Evolutionary conservation across 345 rosid species (phyloP), one percentile per base, ranked within the genome.

Genomic region (Pistacia vera): DNA sequence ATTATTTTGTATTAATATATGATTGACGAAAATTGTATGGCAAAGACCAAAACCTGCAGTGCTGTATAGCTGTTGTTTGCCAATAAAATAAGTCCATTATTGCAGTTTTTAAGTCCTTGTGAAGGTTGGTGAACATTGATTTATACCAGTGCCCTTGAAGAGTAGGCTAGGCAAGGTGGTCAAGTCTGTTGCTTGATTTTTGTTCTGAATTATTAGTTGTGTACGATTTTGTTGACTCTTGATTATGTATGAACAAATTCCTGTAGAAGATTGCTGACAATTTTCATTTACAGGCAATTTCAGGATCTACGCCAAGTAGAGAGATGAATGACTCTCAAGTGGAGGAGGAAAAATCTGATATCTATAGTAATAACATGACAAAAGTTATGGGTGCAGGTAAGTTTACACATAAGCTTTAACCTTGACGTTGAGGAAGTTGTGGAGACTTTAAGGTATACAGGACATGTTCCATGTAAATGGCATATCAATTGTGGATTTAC

Each of bases 321-420:
- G 90, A 88, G 79, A 83, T 73, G 72, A 83, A 87, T 76, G 87
- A 77, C 63, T 68, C 89, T 52, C 80, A 90, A 52, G 76, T 82
- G 33, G 62, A 88, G 77, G 85, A 82, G 79, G 87, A 83, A 71
- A 93, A 88, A 76, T 95, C 99, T n/a, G 92, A 90, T 70, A 79
- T 77, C 57, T 93, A 93, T 65, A 93, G 97, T 80, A 85, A 82
- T 83, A 88, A 87, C 83, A 95, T 95, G 99, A 95, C 98, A n/a
- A 89, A 90, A 81, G 97, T 97, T 41, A 95, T 95, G 99, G 99
- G 99, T 81, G 97, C 97, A 70, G 98, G 99, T 95, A 78, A 69
- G 88, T 82, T 78, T 44, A 52, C 22, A 67, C 30, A 3, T 63
- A 64, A 10, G 74, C 51, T 66, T 68, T 72, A 49, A 52, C 36